Conservation (phyloP, 176 grass and related monocot genomes). For the Lolium rigidum region DNA sequence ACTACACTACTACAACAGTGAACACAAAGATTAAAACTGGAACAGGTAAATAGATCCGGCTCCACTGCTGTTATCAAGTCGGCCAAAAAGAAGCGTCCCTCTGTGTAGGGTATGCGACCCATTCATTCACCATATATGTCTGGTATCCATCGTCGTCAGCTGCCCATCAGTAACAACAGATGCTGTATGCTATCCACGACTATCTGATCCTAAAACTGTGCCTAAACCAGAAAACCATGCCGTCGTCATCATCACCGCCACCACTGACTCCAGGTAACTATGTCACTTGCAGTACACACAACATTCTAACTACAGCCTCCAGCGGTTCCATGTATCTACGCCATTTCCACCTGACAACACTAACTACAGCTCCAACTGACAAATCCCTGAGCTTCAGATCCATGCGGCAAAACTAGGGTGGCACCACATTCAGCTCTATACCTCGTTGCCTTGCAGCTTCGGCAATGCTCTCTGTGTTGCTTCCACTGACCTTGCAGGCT, state of each 20-base stretch:
- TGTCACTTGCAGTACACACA: conserved; percentile 44
- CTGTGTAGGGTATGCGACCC: not conserved
- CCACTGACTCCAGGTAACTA: conserved; percentile 32
- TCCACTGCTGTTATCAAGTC: conserved; percentile 16
- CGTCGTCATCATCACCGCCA: not conserved
- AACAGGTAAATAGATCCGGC: not conserved
- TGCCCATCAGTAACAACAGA: conserved; percentile 13
- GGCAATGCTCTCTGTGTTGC: conserved; percentile 54
- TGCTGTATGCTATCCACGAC: conserved; percentile 39
- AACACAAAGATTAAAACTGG: not conserved
- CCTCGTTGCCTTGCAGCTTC: conserved; percentile 81
- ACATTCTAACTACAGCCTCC: conserved; percentile 44
- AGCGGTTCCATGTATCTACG: conserved; percentile 34
- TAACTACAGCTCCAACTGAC: conserved; percentile 37
- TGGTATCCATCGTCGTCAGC: conserved; percentile 26
- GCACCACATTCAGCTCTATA: conserved; percentile 55
- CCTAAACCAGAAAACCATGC: conserved; percentile 41
- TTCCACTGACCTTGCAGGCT: conserved; percentile 49
- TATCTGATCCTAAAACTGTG: conserved; percentile 42
- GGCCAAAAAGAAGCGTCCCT: conserved; percentile 18
- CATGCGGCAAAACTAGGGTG: conserved; percentile 35
- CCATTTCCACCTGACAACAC: conserved; percentile 42
- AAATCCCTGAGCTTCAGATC: not conserved
- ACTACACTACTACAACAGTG: conserved; percentile 5
- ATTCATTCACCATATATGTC: conserved; percentile 3